Conservation (phyloP, 371 early-diverging fungal genomes). For the Rhizomucor pusillus region DNA sequence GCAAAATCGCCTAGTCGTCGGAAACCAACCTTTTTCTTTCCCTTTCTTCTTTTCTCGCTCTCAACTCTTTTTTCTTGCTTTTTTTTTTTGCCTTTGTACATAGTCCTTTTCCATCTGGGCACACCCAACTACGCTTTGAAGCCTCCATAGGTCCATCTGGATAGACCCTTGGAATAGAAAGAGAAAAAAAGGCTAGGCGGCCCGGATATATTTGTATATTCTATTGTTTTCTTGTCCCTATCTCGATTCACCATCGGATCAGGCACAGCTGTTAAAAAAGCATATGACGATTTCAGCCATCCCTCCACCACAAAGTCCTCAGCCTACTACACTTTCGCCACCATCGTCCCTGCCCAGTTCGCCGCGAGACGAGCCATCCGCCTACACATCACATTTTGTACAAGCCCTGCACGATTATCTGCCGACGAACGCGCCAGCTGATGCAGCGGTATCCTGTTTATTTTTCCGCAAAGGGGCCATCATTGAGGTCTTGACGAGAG, state of each 20-base stretch:
- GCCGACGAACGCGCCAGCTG: slow-evolving; percentile 35
- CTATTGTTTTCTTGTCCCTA: slow-evolving; percentile 1
- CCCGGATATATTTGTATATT: too few species aligned
- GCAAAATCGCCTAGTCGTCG: neutral
- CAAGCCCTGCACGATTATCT: slow-evolving; percentile 50
- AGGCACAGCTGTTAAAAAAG: neutral
- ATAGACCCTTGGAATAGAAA: too few species aligned
- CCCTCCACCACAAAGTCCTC: slow-evolving; percentile 5
- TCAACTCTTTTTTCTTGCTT: slow-evolving; percentile 4
- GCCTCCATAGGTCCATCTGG: slow-evolving; percentile 1
- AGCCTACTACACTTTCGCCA: slow-evolving; percentile 14
- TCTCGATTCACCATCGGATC: too few species aligned
- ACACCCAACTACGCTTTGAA: neutral
- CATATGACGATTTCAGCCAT: neutral
- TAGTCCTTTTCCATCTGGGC: slow-evolving; percentile 5
- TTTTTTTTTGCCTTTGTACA: slow-evolving; percentile 11
- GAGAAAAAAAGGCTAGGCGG: too few species aligned
- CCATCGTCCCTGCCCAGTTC: slow-evolving; percentile 16
- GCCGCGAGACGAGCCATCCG: slow-evolving; percentile 15
- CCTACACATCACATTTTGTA: slow-evolving; percentile 40
- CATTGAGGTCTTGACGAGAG: slow-evolving; percentile 50
- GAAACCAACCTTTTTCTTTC: slow-evolving; percentile 7
- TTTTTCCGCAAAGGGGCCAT: slow-evolving; percentile 48
- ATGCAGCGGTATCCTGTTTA: slow-evolving; percentile 37
- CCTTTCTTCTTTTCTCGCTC: slow-evolving; percentile 9